These are phyloP conservation scores for Termitomyces sp. DNA, from an alignment of 768 basidiomycete species.

Conservation along the genomic window DNA sequence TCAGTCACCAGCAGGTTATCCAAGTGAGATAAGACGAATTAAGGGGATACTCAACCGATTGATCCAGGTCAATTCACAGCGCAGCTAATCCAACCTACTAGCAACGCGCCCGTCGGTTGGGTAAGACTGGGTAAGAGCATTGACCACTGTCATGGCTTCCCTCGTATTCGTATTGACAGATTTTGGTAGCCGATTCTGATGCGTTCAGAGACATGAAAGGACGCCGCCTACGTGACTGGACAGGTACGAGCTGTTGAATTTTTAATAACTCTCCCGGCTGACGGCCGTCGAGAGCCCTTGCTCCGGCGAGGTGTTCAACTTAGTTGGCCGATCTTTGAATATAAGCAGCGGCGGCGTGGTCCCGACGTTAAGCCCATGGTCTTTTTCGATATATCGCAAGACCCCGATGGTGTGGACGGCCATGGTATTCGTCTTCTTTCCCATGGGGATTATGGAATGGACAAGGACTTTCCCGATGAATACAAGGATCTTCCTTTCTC, in stretches of 20 bases:
- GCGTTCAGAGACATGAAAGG: neutral
- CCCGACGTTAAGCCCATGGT: slow-evolving; percentile 4
- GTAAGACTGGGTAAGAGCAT: neutral
- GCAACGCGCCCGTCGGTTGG: neutral
- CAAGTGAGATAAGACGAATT: neutral
- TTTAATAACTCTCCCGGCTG: neutral
- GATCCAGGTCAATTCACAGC: neutral
- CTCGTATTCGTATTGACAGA: neutral
- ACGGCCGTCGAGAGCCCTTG: slow-evolving; percentile 7
- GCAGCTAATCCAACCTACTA: neutral
- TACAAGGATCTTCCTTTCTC: slow-evolving; percentile 30
- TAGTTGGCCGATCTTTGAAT: slow-evolving; percentile 13
- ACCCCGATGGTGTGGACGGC: neutral
- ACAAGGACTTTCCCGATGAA: slow-evolving; percentile 22
- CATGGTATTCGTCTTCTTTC: slow-evolving; percentile 4
- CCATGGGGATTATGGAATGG: neutral
- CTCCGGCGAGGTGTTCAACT: slow-evolving; percentile 6
- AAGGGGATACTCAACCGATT: neutral
- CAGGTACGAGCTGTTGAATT: neutral
- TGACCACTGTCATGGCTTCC: neutral
- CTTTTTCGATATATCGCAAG: slow-evolving; percentile 7
- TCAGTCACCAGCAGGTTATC: neutral
- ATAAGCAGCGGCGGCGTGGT: neutral
- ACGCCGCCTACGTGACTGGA: neutral
- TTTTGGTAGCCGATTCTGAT: neutral